Evolutionary conservation across 306 rosid genomes (phyloP).

Genomic region (Fragaria ananassa): DNA sequence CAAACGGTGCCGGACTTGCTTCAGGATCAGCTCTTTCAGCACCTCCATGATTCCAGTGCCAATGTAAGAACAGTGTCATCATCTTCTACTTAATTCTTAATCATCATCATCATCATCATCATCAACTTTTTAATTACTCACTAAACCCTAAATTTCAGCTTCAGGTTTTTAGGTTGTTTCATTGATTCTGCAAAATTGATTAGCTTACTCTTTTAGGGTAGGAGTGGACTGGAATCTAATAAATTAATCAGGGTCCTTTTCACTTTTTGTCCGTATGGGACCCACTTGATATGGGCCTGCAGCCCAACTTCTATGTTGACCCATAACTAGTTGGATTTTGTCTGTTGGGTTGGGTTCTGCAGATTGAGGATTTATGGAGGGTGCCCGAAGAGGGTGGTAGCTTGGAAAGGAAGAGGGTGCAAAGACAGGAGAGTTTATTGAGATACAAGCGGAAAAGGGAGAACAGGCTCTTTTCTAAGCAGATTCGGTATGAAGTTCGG

Average conservation of each 20-base stretch:
- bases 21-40: slow-evolving; percentile 8
- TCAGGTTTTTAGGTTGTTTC: neutral
- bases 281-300: neutral
- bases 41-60: slow-evolving; percentile 14
- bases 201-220: neutral
- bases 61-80: slow-evolving; percentile 36
- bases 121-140: neutral
- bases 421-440: slow-evolving; percentile 78
- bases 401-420: slow-evolving; percentile 26
- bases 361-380: slow-evolving; percentile 39
- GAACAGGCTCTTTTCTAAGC: slow-evolving; percentile 73
- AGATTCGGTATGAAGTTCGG: slow-evolving; percentile 80
- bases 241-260: neutral
- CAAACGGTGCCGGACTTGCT: slow-evolving; percentile 64
- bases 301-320: slow-evolving; percentile 10
- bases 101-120: neutral
- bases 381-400: slow-evolving; percentile 46
- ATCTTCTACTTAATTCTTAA: too few relatives aligned
- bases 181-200: neutral
- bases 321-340: neutral
- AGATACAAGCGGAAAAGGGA: slow-evolving; percentile 89
- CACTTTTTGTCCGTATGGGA: slow-evolving; percentile 12
- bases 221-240: slow-evolving; percentile 1
- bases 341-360: too few relatives aligned
- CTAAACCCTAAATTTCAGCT: neutral